These are phyloP conservation scores for Maudiozyma barnettii DNA, from an alignment of 805 yeast genomes.

Conservation along the genomic window DNA sequence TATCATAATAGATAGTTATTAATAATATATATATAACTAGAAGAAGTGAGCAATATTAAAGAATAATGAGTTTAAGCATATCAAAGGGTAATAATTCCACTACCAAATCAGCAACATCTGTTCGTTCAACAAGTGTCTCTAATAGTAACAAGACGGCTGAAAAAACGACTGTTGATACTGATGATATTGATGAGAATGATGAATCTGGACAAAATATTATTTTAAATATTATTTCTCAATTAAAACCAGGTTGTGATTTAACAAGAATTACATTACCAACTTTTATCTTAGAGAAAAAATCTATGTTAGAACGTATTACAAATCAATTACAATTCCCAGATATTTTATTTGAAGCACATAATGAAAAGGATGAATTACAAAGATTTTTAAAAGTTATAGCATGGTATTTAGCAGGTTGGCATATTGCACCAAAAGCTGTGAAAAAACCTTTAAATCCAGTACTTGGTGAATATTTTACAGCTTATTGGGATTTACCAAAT, in stretches of 20 bases:
- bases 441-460: slow-evolving; percentile 95
- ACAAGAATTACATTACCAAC: slow-evolving; percentile 91
- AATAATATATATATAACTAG: too few species aligned
- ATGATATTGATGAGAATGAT: slow-evolving; percentile 87
- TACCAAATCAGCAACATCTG: not conserved
- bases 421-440: slow-evolving; percentile 96
- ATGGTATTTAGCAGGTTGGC: slow-evolving; percentile 96
- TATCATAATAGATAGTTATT: too few species aligned
- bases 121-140: not conserved
- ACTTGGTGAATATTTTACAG: slow-evolving; percentile 79
- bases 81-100: not conserved
- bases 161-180: slow-evolving; percentile 30
- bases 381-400: slow-evolving; percentile 67
- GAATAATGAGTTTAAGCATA: slow-evolving; percentile 3
- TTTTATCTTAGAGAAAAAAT: slow-evolving; percentile 85
- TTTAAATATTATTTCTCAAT: slow-evolving; percentile 78
- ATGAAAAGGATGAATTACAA: slow-evolving; percentile 44
- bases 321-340: slow-evolving; percentile 79
- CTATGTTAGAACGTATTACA: slow-evolving; percentile 92
- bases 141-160: not conserved
- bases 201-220: slow-evolving; percentile 81
- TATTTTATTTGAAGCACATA: slow-evolving; percentile 60
- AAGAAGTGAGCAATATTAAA: too few species aligned
- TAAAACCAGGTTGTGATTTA: slow-evolving; percentile 87
- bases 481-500: slow-evolving; percentile 85